These are phyloP conservation scores for Stephanodiscus minutulus DNA, from an alignment of 108 stramenopile species.

Conservation along the genomic window DNA sequence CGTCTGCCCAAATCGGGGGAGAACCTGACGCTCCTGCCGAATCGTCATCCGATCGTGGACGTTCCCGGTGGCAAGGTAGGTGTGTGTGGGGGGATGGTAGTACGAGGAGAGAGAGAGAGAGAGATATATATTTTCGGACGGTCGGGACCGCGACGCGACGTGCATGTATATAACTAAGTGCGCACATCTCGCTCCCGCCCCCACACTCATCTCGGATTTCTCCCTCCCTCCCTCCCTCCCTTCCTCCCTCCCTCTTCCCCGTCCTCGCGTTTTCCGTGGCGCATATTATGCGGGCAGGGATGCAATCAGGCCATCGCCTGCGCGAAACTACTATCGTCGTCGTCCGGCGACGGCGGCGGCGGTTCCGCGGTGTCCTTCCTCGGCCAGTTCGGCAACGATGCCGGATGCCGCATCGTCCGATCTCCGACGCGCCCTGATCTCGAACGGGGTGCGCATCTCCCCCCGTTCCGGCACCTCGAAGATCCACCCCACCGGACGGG, in stretches of 20 bases:
- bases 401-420: slow-evolving; percentile 44
- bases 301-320: slow-evolving; percentile 83
- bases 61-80: slow-evolving; percentile 51
- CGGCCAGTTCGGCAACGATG: slow-evolving; percentile 77
- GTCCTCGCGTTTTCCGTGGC: too few relatives aligned
- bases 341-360: slow-evolving; percentile 1
- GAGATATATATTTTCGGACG: too few relatives aligned
- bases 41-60: slow-evolving; percentile 51
- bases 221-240: too few relatives aligned
- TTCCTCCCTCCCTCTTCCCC: too few relatives aligned
- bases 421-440: slow-evolving; percentile 43
- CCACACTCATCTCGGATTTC: too few relatives aligned
- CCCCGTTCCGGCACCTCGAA: slow-evolving; percentile 34
- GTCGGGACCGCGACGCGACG: too few relatives aligned
- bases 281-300: slow-evolving; percentile 54
- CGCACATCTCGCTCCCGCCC: too few relatives aligned
- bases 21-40: slow-evolving; percentile 62
- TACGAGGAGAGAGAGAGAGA: too few relatives aligned
- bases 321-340: slow-evolving; percentile 42
- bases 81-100: too few relatives aligned
- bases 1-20: slow-evolving; percentile 77
- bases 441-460: slow-evolving; percentile 53
- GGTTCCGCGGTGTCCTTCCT: slow-evolving; percentile 52
- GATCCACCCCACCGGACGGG: slow-evolving; percentile 64
- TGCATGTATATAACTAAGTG: too few relatives aligned